Evolutionary conservation across 2,329 filamentous ascomycete species (phyloP).

Genomic region (Didymella exigua): DNA sequence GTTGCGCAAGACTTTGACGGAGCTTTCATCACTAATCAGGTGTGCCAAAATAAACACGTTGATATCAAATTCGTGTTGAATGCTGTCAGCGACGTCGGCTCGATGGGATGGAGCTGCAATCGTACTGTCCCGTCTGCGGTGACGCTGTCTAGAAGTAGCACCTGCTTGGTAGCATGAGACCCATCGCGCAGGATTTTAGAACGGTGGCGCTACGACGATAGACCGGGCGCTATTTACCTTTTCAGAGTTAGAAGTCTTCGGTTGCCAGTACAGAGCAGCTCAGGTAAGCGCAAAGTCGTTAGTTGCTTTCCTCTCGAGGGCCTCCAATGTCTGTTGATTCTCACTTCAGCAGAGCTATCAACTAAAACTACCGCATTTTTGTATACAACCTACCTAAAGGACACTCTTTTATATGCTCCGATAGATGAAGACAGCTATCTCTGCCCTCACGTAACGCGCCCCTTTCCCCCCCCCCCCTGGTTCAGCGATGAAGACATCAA

Average conservation of each 20-base stretch:
- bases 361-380: too few species aligned
- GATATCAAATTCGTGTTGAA: not conserved
- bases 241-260: not conserved
- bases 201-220: not conserved
- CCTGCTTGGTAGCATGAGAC: not conserved
- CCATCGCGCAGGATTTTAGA: not conserved
- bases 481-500: too few species aligned
- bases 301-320: not conserved
- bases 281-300: not conserved
- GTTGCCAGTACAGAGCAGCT: not conserved
- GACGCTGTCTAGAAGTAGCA: not conserved
- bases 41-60: not conserved
- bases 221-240: not conserved
- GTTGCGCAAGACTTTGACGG: not conserved
- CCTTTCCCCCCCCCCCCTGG: too few species aligned
- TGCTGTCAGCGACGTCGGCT: not conserved
- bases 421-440: too few species aligned
- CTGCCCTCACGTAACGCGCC: too few species aligned
- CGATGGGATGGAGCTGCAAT: not conserved
- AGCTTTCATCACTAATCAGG: not conserved
- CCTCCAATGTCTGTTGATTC: too few species aligned
- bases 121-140: not conserved
- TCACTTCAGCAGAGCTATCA: too few species aligned
- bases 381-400: too few species aligned
- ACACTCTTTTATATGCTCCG: too few species aligned